These are phyloP conservation scores for Aspergillus clavatus DNA, from an alignment of 2,329 filamentous ascomycete species.

Conservation along the genomic window DNA sequence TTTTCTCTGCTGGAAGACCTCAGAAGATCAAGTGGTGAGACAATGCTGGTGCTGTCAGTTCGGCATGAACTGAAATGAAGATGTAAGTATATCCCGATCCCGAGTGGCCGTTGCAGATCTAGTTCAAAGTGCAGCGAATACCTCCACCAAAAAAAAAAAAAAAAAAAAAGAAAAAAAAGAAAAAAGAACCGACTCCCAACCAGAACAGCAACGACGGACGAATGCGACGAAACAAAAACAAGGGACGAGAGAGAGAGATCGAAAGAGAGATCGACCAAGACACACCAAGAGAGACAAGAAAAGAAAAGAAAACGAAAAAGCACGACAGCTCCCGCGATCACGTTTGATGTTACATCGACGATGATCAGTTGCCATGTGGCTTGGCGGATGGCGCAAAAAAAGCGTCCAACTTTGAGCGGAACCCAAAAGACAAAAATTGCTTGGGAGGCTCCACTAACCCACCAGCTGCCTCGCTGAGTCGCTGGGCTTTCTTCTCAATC, in stretches of 20 bases:
- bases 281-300: not conserved
- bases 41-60: not conserved
- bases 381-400: not conserved
- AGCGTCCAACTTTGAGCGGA: not conserved
- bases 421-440: not conserved
- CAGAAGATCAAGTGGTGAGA: not conserved
- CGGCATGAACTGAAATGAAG: no score
- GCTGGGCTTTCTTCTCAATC: no score
- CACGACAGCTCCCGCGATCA: no score
- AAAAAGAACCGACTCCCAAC: no score
- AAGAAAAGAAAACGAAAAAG: not conserved
- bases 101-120: not conserved
- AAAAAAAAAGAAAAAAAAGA: not conserved
- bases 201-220: no score
- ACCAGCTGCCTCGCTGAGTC: not conserved
- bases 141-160: slow-evolving; percentile 2
- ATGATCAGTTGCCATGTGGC: not conserved
- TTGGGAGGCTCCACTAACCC: not conserved
- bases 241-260: no score
- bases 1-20: not conserved
- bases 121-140: not conserved
- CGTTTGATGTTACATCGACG: not conserved
- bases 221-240: no score
- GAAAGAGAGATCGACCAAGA: no score
- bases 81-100: not conserved